Base-by-base conservation (phyloP, 1,284 basidiomycete species). In the Leccinum brunneo-olivaceum region DNA sequence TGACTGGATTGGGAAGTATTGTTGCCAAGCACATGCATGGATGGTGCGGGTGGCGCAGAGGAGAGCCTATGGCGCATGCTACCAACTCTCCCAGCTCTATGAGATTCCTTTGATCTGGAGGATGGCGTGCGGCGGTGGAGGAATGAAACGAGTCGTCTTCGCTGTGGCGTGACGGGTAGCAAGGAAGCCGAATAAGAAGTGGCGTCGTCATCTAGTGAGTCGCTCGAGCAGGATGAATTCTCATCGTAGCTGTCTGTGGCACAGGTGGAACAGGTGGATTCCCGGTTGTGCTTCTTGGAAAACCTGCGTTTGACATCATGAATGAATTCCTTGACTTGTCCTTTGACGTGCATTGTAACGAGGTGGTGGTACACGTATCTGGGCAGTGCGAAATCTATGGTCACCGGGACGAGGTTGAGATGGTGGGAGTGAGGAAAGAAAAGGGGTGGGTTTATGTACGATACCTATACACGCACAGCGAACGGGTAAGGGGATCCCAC, bases 261-360 rank as follows among this genome's bases (percentile, higher is more conserved):
- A 39, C 52, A 43, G 6, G 47, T 51, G 20, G 53, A 44, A 23
- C 24, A 44, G 25, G 52, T 49, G 12, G 47, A 40, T 3, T 47
- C 48, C 21, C 56, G 57, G 29, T 48, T 62, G 43, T 45, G 56
- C 34, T 52, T 64, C 2, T 51, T 43, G 14, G 62, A 64, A 18
- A 61, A 52, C 40, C 23, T 63, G 40, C 53, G 62, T 40, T 64
- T 65, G 27, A 65, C 57, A 16, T 60, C 62, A 11, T 65, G 53
- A 10, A 61, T 50, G 18, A 61, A 52, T 0, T 54, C 60, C 18
- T 55, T 63, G 35, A 65, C 58, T 0, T 56, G 50, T 12, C 56
- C 53, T 38, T 60, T 60, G 53, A 63, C 57, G 16, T 63, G 61
- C 63, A 65, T 61, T 12, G 37, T 33, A n/a, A n/a, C n/a, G n/a